Percentiles rank a stretch among this genome's conserved stretches.
phyloP scores from a whole-genome alignment of 2,329 filamentous ascomycete species.

The Pyrenophora graminea region DNA sequence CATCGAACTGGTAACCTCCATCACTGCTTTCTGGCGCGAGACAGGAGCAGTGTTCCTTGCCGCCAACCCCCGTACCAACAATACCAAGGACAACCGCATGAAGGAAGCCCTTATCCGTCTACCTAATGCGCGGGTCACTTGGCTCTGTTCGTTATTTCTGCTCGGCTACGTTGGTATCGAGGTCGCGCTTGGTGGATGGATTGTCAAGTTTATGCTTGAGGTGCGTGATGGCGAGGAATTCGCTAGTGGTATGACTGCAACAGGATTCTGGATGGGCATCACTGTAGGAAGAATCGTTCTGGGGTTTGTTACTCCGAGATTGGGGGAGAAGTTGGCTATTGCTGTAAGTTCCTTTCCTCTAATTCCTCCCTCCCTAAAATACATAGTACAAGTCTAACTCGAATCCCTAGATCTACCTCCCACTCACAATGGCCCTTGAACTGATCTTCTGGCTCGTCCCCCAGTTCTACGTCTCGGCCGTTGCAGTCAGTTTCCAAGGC shows the following conservation, averaged over 20 bases:
- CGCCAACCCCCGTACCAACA: constrained; percentile 51
- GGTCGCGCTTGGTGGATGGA: constrained; percentile 77
- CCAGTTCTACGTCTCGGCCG: constrained; percentile 71
- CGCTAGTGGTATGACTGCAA: constrained; percentile 73
- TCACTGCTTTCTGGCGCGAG: constrained; percentile 66
- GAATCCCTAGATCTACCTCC: constrained; percentile 61
- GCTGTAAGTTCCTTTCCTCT: constrained; percentile 36
- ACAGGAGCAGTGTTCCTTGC: constrained; percentile 63
- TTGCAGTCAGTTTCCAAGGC: constrained; percentile 72
- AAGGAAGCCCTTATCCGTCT: constrained; percentile 54
- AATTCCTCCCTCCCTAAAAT: not conserved
- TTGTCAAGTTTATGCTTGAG: constrained; percentile 80
- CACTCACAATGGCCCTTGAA: constrained; percentile 65
- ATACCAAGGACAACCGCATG: constrained; percentile 55
- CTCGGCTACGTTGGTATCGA: constrained; percentile 80
- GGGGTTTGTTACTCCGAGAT: constrained; percentile 73
- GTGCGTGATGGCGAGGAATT: constrained; percentile 72
- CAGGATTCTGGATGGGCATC: constrained; percentile 83
- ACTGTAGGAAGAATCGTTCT: constrained; percentile 73
- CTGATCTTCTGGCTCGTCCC: constrained; percentile 83
- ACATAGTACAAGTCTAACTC: not conserved
- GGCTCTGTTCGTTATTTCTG: constrained; percentile 75
- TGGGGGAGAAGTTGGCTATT: constrained; percentile 70
- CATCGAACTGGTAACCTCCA: constrained; percentile 59
- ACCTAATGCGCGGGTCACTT: constrained; percentile 63